Percentiles rank a stretch among this genome's conserved stretches.
Evolutionary conservation across 129 eudicot species (phyloP).

Genomic region (Daucus carota): DNA sequence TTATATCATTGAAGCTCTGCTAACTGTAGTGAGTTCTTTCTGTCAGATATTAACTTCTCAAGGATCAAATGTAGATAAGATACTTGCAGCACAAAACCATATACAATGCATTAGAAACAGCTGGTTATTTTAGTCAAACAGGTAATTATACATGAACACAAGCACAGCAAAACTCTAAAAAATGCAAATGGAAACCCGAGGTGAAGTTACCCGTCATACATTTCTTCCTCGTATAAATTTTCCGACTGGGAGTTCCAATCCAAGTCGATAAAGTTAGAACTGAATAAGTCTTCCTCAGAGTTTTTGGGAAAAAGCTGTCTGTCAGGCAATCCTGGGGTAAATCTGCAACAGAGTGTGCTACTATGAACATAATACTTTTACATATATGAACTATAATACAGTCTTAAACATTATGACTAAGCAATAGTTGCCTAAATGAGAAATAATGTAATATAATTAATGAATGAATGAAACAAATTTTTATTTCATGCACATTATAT

Average conservation of each 20-base stretch:
- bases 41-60: too few relatives aligned
- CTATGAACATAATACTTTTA: neutral
- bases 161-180: neutral
- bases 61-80: neutral
- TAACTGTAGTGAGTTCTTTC: too few relatives aligned
- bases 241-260: slow-evolving; percentile 52
- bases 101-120: neutral
- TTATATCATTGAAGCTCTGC: too few relatives aligned
- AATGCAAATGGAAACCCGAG: neutral
- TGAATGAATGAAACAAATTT: neutral
- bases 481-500: too few relatives aligned
- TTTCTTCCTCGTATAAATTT: slow-evolving; percentile 48
- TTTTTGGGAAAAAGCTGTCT: slow-evolving; percentile 25
- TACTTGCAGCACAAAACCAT: neutral
- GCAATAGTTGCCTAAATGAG: neutral
- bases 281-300: slow-evolving; percentile 19
- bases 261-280: slow-evolving; percentile 40
- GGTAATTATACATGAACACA: neutral
- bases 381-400: neutral
- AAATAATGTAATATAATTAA: neutral
- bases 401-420: neutral
- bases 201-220: slow-evolving; percentile 30
- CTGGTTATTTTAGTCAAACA: neutral
- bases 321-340: slow-evolving; percentile 27
- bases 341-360: slow-evolving; percentile 14